Evolutionary conservation across 768 basidiomycete species (phyloP), one percentile per base, ranked within the genome.

Genomic region (Pleurotus ostreatus): DNA sequence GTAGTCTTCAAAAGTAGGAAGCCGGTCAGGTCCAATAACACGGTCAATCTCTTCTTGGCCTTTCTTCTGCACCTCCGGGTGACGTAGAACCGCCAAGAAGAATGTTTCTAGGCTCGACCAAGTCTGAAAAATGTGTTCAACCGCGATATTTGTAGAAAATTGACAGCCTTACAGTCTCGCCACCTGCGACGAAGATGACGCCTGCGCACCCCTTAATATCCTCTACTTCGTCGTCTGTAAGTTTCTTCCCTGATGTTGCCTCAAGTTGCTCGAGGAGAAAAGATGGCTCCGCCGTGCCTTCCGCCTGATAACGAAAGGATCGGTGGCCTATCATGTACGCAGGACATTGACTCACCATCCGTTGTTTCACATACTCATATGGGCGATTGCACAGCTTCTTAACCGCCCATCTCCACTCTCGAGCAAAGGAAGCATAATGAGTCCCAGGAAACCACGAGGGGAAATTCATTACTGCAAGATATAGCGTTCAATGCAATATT

Each of bases 1-100:
- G 11, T 56, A 39, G 41, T 66, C 65, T 3, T 58, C 56, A 41
- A 62, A 55, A 6, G 56, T 55, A 18, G 65, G 65, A 1, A 66
- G 43, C 30, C 62, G 34, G 18, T 59, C 53, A 12, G n/a, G 30
- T 5, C 62, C 62, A 46, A 65, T 30, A 4, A 62, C 62, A 7
- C 22, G 30, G 39, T 65, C 64, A 37, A 65, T 51, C 52, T 66
- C 63, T 2, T 59, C 39, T 52, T 65, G 65, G 4, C 63, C 65
- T 25, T 56, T 55, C 25, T 46, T 51, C 47, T 62, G 63, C 12
- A 61, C 58, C 6, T 65, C 57, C 13, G 64, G 65, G 49, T 57
- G 26, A 22, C 61, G 48, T 26, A 59, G 40, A 57, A 66, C 63
- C 5, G 61, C 57, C 3, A 63, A 56, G n/a, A 66, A 45, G 53